phyloP scores from a whole-genome alignment of 2,329 filamentous ascomycete species.

The Paradendryphiella salina region DNA sequence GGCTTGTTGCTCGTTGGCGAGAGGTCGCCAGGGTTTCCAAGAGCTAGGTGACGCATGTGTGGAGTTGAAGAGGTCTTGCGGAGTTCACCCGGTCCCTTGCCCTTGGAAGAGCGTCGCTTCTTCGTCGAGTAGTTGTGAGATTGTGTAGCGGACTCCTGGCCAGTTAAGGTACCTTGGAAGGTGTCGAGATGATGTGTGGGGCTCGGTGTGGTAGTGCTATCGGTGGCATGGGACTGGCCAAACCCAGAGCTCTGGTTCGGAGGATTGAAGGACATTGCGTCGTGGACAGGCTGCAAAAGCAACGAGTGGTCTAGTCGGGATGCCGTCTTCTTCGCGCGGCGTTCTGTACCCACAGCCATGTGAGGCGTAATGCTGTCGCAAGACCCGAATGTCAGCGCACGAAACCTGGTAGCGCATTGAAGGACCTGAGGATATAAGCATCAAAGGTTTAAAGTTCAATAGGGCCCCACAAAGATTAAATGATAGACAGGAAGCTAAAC shows the following conservation, averaged over 20 bases:
- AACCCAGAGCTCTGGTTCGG: slow-evolving; percentile 34
- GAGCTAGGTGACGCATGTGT: slow-evolving; percentile 50
- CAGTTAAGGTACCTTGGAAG: slow-evolving; percentile 22
- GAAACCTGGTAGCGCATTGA: slow-evolving; percentile 37
- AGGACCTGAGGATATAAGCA: slow-evolving; percentile 35
- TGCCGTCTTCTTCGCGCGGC: slow-evolving; percentile 42
- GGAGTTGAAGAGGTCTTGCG: slow-evolving; percentile 53
- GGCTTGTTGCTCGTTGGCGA: slow-evolving; percentile 64
- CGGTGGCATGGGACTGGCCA: slow-evolving; percentile 27
- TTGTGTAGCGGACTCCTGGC: slow-evolving; percentile 23
- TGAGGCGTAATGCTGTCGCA: slow-evolving; percentile 38
- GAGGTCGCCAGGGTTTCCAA: slow-evolving; percentile 47
- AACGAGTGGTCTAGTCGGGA: slow-evolving; percentile 40
- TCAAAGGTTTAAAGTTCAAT: slow-evolving; percentile 31
- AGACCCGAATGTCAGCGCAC: slow-evolving; percentile 30
- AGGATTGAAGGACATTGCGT: slow-evolving; percentile 45
- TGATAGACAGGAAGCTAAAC: slow-evolving; percentile 25
- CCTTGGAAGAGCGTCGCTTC: slow-evolving; percentile 47
- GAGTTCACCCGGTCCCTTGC: slow-evolving; percentile 47
- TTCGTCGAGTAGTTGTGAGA: slow-evolving; percentile 36
- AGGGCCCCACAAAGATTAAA: slow-evolving; percentile 22
- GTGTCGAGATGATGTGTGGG: slow-evolving; percentile 28
- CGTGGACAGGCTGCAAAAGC: slow-evolving; percentile 37
- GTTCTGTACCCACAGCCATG: slow-evolving; percentile 47
- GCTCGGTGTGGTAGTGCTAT: slow-evolving; percentile 28